These are phyloP conservation scores for Elsinoe australis DNA, from an alignment of 2,329 filamentous ascomycete species.

Conservation along the genomic window DNA sequence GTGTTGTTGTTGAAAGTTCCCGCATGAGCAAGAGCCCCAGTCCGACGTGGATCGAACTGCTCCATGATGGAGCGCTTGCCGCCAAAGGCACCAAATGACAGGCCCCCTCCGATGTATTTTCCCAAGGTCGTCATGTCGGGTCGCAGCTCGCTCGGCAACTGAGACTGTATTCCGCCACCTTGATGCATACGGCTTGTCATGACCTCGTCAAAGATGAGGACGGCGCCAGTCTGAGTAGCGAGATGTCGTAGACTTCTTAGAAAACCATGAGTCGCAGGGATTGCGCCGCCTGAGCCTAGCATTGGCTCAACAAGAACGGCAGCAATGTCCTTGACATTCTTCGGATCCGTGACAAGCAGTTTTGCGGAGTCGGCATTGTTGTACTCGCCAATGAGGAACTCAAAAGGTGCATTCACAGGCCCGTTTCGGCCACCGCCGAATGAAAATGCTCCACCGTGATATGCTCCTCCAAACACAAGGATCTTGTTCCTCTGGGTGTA, in stretches of 20 bases:
- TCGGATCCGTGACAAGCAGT: neutral
- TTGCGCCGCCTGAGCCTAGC: slow-evolving; percentile 56
- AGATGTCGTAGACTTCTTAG: slow-evolving; percentile 44
- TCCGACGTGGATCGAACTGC: slow-evolving; percentile 45
- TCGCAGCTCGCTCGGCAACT: slow-evolving; percentile 36
- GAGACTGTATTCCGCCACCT: slow-evolving; percentile 38
- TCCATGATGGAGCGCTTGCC: slow-evolving; percentile 53
- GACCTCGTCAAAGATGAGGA: slow-evolving; percentile 65
- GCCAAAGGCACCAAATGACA: slow-evolving; percentile 61
- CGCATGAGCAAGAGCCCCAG: slow-evolving; percentile 44
- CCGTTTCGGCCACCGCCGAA: slow-evolving; percentile 37
- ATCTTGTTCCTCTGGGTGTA: slow-evolving; percentile 43
- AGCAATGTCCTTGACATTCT: slow-evolving; percentile 41
- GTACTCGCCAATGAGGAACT: slow-evolving; percentile 55
- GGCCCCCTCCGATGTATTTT: slow-evolving; percentile 60
- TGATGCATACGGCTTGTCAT: slow-evolving; percentile 56
- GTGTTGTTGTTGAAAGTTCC: slow-evolving; percentile 64
- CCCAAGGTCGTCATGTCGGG: slow-evolving; percentile 59
- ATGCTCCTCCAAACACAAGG: slow-evolving; percentile 45
- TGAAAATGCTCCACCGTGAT: slow-evolving; percentile 45
- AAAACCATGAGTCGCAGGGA: slow-evolving; percentile 46
- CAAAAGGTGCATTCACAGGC: slow-evolving; percentile 36
- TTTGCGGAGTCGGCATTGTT: slow-evolving; percentile 50
- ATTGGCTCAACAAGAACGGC: slow-evolving; percentile 60
- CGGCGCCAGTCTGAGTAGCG: slow-evolving; percentile 43